Percentiles rank a stretch among this genome's conserved stretches.
These are phyloP conservation scores for Ampelocalamus luodianensis DNA, from an alignment of 176 grass and related monocot genomes.

Conservation along the genomic window DNA sequence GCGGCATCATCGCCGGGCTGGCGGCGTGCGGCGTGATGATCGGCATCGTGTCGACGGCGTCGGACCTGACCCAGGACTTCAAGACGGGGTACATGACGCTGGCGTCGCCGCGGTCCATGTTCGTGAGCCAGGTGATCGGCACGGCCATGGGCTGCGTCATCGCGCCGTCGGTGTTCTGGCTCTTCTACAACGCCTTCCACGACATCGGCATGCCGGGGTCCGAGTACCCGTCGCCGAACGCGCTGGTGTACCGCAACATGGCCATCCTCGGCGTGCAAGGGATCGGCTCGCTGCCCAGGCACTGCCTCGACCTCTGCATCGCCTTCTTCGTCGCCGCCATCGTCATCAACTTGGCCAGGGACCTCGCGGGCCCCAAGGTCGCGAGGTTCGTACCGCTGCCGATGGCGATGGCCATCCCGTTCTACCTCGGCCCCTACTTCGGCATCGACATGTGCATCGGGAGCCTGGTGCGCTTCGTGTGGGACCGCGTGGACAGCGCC, in stretches of 20 bases:
- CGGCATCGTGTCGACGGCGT: conserved; percentile 71
- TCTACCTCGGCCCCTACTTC: conserved; percentile 70
- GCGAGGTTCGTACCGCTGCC: conserved; percentile 62
- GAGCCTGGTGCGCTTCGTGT: conserved; percentile 54
- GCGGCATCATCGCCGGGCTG: conserved; percentile 57
- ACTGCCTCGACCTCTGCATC: conserved; percentile 61
- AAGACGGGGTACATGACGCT: conserved; percentile 79
- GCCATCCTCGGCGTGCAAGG: conserved; percentile 68
- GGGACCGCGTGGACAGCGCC: conserved; percentile 47
- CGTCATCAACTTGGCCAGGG: conserved; percentile 52
- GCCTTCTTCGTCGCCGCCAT: conserved; percentile 55
- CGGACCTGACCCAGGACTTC: conserved; percentile 71
- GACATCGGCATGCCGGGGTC: conserved; percentile 54
- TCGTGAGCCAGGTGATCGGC: conserved; percentile 69
- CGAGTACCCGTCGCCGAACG: conserved; percentile 66
- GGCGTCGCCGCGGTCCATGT: conserved; percentile 71
- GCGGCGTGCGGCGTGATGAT: conserved; percentile 69
- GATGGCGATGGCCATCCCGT: conserved; percentile 70
- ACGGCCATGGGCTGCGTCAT: conserved; percentile 68
- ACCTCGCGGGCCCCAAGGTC: conserved; percentile 37
- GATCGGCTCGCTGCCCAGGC: conserved; percentile 45
- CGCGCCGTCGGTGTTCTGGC: conserved; percentile 66
- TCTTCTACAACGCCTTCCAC: conserved; percentile 68
- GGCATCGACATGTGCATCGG: conserved; percentile 74
- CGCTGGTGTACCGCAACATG: conserved; percentile 69